Evolutionary conservation across 495 filamentous ascomycete genomes (phyloP), one percentile per base, ranked within the genome.

Genomic region (Apodospora peruviana): DNA sequence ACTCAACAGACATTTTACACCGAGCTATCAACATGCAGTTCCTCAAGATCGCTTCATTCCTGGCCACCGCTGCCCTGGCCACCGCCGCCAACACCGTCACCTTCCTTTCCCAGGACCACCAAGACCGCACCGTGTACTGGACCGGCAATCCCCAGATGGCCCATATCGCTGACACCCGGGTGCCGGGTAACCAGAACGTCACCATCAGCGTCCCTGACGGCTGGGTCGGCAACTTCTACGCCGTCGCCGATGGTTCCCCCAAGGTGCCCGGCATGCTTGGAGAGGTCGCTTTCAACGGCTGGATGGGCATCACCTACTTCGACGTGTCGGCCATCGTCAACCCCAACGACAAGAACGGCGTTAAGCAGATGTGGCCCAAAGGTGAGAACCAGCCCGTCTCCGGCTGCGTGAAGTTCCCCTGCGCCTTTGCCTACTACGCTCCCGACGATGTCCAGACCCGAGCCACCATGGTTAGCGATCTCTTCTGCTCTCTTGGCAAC

Each of bases 241-340:
- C 74, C n/a, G 58, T 72, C 46, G 56, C 48, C 29, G 53, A 73
- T 12, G 75, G 73, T 40, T 35, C 47, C 0, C 37, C 42, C 2
- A 53, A 65, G 38, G 51, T 58, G 2, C 65, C 67, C 1, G 75
- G 75, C 59, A 78, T 80, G 74, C 67, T 80, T 16, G 75, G 69
- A 23, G 76, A 80, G 65, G 60, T 78, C 21, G 51, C 65, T 53
- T 78, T 72, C 64, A 58, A 74, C 37, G 66, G 64, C 35, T 76
- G 57, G 53, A 54, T 50, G 18, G 72, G 54, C 45, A 38, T 62
- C 8, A 74, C 63, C 36, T 80, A 61, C 63, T 80, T 69, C 50
- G 76, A 80, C 39, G 73, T 80, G 45, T 78, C 74, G 4, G 74
- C 75, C 57, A 78, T 80, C 45, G 74, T 75, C 55, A 70, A 77